phyloP scores from a whole-genome alignment of 2,329 filamentous ascomycete species.

The Verticillium albo-atrum region DNA sequence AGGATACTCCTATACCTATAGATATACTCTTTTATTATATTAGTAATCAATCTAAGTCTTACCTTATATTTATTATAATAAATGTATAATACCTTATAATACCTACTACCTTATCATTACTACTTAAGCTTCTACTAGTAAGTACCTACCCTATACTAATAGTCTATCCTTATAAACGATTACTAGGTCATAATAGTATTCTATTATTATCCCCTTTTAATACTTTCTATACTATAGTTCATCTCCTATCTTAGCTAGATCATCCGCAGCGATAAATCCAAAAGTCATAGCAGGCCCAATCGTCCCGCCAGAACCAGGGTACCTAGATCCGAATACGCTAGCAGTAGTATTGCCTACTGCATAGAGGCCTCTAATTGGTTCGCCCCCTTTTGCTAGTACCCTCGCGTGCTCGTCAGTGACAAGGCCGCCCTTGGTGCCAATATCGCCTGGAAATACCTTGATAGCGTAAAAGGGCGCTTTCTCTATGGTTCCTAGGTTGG shows the following conservation, averaged over 20 bases:
- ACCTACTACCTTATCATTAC: no score
- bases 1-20: no score
- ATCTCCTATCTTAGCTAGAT: neutral
- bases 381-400: constrained; percentile 1
- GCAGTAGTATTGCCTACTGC: constrained; percentile 27
- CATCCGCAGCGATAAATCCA: constrained; percentile 20
- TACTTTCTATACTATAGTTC: no score
- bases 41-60: no score
- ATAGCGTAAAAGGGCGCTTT: constrained; percentile 22
- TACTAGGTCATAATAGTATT: no score
- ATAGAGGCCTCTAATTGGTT: constrained; percentile 25
- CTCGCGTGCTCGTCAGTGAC: constrained; percentile 25
- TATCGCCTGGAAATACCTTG: constrained; percentile 28
- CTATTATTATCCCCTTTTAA: no score
- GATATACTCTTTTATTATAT: no score
- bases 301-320: constrained; percentile 27
- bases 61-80: no score
- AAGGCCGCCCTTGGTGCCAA: constrained; percentile 32
- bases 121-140: no score
- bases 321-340: constrained; percentile 26
- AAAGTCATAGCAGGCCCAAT: constrained; percentile 30
- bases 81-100: no score
- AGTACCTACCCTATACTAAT: no score
- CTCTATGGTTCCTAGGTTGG: constrained; percentile 22
- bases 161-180: no score